Evolutionary conservation across 352 stramenopile species (phyloP), one percentile per base, ranked within the genome.

Genomic region (Discostella stelligera): DNA sequence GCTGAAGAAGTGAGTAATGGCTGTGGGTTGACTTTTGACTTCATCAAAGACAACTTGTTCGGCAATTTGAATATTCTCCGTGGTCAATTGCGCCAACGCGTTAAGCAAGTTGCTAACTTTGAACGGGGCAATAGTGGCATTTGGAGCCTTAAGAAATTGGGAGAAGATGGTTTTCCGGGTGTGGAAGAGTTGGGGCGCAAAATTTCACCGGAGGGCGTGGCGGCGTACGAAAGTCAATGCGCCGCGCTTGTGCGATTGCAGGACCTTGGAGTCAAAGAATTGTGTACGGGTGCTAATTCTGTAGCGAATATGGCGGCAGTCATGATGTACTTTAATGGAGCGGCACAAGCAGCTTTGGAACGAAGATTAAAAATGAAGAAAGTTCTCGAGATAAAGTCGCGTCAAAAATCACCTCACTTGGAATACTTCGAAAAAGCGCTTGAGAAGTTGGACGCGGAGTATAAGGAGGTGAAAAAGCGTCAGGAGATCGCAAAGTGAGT

Each of bases 81-180:
- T 25, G 66, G 80, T 20, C 82, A 81, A 41, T 56, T 93, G 55
- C 82, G 88, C 55, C 77, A 83, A 41, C 74, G 80, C n/a, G 74
- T 92, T 13, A 93, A 91, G 54, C 71, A 85, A 48, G 88, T 93
- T n/a, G 88, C 85, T 13, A 83, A 80, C 20, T 93, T 87, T 72
- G 88, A 93, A 39, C 62, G 76, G 41, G 41, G 44, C 41, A 88
- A 89, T 25, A 89, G 87, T 70, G 84, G 80, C 18, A 87, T 90
- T 55, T 93, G 82, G 83, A 82, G 62, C 16, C 55, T 82, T 0
- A 93, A 91, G 63, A 41, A 30, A 8, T 83, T 90, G n/a, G 77
- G 77, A 14, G 74, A 85, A 54, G 87, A 93, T 49, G 74, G 85
- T 54, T 93, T 89, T 62, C 84, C 82, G 16, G 86, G 88, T 30